These are phyloP conservation scores for Flaveria ramosissima DNA, from an alignment of 129 eudicot genomes.

Conservation along the genomic window DNA sequence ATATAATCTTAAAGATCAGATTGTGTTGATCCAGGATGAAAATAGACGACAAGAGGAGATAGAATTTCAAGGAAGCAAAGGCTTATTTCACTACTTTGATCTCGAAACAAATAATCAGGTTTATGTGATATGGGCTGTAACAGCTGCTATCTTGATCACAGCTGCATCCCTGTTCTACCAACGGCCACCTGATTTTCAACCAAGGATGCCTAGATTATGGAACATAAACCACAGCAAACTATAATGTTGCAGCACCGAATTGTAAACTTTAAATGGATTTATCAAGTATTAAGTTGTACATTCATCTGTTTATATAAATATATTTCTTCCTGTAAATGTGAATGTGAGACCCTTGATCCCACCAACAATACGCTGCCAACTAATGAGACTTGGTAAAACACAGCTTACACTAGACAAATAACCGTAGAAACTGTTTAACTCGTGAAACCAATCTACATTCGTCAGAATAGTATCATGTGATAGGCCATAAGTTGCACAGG, in stretches of 20 bases:
- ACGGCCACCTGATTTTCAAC: constrained; percentile 55
- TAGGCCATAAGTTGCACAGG: constrained; percentile 7
- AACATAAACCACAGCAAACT: constrained; percentile 29
- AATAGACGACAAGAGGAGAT: constrained; percentile 54
- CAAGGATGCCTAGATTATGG: constrained; percentile 57
- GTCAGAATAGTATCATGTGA: constrained; percentile 23
- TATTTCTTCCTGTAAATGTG: not conserved
- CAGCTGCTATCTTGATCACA: constrained; percentile 72
- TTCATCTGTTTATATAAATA: not conserved
- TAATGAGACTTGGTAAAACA: not conserved
- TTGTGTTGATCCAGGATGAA: constrained; percentile 50
- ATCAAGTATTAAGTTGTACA: not conserved
- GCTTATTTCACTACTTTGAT: constrained; percentile 65
- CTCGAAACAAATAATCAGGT: constrained; percentile 46
- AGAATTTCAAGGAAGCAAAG: constrained; percentile 63
- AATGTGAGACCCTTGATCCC: not conserved
- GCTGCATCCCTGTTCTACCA: constrained; percentile 69
- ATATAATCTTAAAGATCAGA: not conserved
- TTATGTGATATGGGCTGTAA: constrained; percentile 78
- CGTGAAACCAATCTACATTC: constrained; percentile 26
- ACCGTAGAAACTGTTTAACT: not conserved
- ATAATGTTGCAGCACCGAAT: constrained; percentile 11
- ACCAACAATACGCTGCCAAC: too few relatives aligned
- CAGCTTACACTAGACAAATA: not conserved
- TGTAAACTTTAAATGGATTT: not conserved